Percentiles rank a stretch among this genome's conserved stretches.
Evolutionary conservation across 108 stramenopile genomes (phyloP).

Genomic region (Nitzschia putrida): DNA sequence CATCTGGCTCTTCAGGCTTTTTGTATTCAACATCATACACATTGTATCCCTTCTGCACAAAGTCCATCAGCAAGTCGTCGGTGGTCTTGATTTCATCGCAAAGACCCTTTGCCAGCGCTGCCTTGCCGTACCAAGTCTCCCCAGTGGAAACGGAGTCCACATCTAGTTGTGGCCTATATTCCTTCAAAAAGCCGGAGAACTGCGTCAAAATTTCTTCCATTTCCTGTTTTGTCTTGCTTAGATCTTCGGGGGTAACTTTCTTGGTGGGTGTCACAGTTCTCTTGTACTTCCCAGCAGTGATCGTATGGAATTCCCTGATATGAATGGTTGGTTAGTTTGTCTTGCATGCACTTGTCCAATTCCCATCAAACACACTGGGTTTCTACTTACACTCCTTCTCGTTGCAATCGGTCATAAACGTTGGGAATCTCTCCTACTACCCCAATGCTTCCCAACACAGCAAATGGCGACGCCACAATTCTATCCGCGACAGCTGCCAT

Average conservation of each 20-base stretch:
- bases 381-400: slow-evolving; percentile 81
- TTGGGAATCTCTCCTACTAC: slow-evolving; percentile 92
- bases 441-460: slow-evolving; percentile 87
- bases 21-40: slow-evolving; percentile 67
- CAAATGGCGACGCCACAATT: slow-evolving; percentile 83
- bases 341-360: neutral
- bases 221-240: slow-evolving; percentile 81
- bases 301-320: slow-evolving; percentile 80
- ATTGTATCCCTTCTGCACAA: slow-evolving; percentile 71
- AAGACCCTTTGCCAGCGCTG: slow-evolving; percentile 78
- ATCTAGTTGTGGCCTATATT: slow-evolving; percentile 82
- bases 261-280: slow-evolving; percentile 88
- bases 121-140: slow-evolving; percentile 92
- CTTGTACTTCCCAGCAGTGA: slow-evolving; percentile 93
- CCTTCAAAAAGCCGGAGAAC: slow-evolving; percentile 81
- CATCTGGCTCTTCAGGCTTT: slow-evolving; percentile 25
- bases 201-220: slow-evolving; percentile 76
- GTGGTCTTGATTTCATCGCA: slow-evolving; percentile 88
- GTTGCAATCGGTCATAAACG: slow-evolving; percentile 83
- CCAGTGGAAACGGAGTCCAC: slow-evolving; percentile 91
- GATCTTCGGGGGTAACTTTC: slow-evolving; percentile 85
- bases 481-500: slow-evolving; percentile 85
- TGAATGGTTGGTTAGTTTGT: neutral
- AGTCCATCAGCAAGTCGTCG: slow-evolving; percentile 81
- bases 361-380: neutral